Percentiles rank a stretch among this genome's conserved stretches.
phyloP scores from a whole-genome alignment of 768 basidiomycete genomes.

The Imleria badia region DNA sequence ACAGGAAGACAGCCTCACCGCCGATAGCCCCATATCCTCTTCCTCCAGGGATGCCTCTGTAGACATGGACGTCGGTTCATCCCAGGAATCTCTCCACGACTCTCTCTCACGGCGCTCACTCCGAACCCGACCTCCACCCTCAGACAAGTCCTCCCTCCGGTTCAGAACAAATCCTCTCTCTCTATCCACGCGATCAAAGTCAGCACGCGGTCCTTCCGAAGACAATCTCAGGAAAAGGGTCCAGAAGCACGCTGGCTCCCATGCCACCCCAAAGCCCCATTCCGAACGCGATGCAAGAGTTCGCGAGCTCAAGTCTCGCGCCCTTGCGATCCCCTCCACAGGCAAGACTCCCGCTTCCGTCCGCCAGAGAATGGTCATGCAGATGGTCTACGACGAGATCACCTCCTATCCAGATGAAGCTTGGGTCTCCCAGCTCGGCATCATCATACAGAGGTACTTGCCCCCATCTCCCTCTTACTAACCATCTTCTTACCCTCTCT shows the following conservation, averaged over 20 bases:
- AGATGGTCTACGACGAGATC: constrained; percentile 64
- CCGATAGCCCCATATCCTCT: constrained; percentile 31
- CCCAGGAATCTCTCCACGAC: constrained; percentile 29
- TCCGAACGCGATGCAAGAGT: constrained; percentile 33
- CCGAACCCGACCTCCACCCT: constrained; percentile 18
- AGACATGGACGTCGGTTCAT: constrained; percentile 32
- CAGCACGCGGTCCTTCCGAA: constrained; percentile 24
- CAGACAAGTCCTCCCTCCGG: constrained; percentile 28
- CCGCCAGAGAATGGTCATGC: constrained; percentile 56
- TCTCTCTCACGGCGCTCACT: constrained; percentile 26
- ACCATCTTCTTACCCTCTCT: constrained; percentile 1
- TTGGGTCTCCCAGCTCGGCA: constrained; percentile 59
- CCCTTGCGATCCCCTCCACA: constrained; percentile 33
- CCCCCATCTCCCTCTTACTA: neutral
- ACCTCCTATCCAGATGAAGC: constrained; percentile 63
- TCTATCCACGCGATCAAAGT: constrained; percentile 27
- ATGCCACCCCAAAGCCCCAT: constrained; percentile 19
- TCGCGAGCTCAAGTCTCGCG: constrained; percentile 32
- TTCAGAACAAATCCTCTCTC: constrained; percentile 25
- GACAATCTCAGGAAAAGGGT: constrained; percentile 29
- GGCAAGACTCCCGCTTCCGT: constrained; percentile 50
- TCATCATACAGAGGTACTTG: constrained; percentile 53
- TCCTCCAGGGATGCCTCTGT: constrained; percentile 35
- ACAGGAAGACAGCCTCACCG: constrained; percentile 28
- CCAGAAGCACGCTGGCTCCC: constrained; percentile 23